phyloP scores from a whole-genome alignment of 176 grass and related monocot species.

The Luzula sylvatica region DNA sequence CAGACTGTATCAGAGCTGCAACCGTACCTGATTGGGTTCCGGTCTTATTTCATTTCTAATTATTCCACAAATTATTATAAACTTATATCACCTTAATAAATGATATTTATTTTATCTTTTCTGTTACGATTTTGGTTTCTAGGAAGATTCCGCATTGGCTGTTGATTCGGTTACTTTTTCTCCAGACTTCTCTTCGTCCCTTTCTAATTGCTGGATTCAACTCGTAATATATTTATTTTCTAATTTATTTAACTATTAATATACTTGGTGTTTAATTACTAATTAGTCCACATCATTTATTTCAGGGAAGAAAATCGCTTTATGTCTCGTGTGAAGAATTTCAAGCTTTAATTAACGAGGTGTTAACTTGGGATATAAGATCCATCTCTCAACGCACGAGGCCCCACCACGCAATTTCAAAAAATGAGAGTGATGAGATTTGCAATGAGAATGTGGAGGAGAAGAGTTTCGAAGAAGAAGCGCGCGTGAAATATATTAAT shows the following conservation, averaged over 20 bases:
- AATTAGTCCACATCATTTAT: too few relatives aligned
- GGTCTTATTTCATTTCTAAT: background rate
- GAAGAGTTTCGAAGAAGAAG: background rate
- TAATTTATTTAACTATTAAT: conserved; percentile 3
- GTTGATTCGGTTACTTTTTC: conserved; percentile 58
- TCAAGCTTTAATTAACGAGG: conserved; percentile 54
- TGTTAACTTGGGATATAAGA: conserved; percentile 84
- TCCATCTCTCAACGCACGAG: conserved; percentile 60
- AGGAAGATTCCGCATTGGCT: conserved; percentile 49
- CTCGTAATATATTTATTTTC: conserved; percentile 25
- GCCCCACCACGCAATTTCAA: conserved; percentile 33
- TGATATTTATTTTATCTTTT: background rate
- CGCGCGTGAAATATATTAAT: background rate
- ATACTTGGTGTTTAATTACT: background rate
- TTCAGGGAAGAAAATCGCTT: conserved; percentile 50
- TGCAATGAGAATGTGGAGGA: conserved; percentile 1
- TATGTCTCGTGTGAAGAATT: conserved; percentile 63
- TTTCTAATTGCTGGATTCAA: conserved; percentile 50
- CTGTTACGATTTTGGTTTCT: conserved; percentile 12
- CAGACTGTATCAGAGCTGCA: conserved; percentile 49
- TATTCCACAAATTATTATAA: background rate
- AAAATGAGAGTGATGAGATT: background rate
- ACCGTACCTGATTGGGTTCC: conserved; percentile 50
- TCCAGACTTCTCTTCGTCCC: conserved; percentile 41
- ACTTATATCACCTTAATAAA: background rate